Evolutionary conservation across 495 filamentous ascomycete species (phyloP), one percentile per base, ranked within the genome.

Genomic region (Xanthoparmelia taractica): DNA sequence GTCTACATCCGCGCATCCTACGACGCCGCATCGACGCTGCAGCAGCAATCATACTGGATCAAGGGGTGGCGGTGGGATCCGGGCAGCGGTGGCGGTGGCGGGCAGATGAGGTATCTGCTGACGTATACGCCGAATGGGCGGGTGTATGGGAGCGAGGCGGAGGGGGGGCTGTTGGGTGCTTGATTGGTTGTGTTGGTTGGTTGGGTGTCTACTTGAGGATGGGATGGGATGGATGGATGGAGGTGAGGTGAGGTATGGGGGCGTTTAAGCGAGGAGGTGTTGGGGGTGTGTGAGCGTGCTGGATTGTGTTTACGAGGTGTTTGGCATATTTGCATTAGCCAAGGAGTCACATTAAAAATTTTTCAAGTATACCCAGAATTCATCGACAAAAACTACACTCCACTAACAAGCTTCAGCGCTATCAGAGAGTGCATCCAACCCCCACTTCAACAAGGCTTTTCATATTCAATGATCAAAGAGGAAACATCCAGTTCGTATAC

Each of bases 21-120:
- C 50, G 50, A 54, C 50, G 50, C 50, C 50, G 13, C 2, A 0
- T 54, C 50, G 0, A 20, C 3, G 1, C 17, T 54, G 50, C 50
- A 54, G 29, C 50, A 54, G 50, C 50, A 54, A 29, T 54, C 27
- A 0, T 33, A 33, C 15, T 54, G 50, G 50, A 54, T 54, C 50
- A 33, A 33, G 8, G 29, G 29, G 15, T 54, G 50, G 50, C 6
- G 29, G 17, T 54, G 27, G 27, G 50, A 54, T 33, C 50, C 0
- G 29, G 50, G n/a, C n/a, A n/a, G n/a, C n/a, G n/a, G n/a, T n/a
- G n/a, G n/a, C n/a, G n/a, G n/a, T n/a, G n/a, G n/a, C n/a, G 50
- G 18, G 50, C 50, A 12, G 29, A 54, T 54, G 50, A 33, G 6
- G 27, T 54, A 54, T 4, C 17, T 54, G 50, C 7, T 54, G 27